A percentile compares a stretch with the other conserved stretches of the same genome.
Evolutionary conservation across 1,284 basidiomycete genomes (phyloP).

Genomic region (Ustilago loliicola): DNA sequence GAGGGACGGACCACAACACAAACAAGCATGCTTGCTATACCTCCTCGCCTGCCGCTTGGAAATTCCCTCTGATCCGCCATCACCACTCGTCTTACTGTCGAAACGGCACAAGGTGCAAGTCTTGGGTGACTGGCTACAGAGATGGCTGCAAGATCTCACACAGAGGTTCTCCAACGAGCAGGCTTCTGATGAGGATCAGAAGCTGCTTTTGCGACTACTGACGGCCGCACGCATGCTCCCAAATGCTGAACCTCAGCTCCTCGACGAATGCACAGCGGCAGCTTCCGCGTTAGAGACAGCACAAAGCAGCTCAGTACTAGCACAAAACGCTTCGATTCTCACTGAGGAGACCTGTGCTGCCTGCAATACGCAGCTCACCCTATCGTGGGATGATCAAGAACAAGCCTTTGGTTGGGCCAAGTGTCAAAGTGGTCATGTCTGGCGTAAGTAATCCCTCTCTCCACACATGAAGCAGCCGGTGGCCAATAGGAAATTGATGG

Average conservation of each 20-base stretch:
- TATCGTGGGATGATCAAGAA: constrained; percentile 12
- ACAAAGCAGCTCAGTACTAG: background rate
- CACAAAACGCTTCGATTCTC: background rate
- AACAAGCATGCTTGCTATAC: constrained; percentile 24
- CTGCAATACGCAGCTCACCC: constrained; percentile 26
- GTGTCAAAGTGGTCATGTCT: constrained; percentile 41
- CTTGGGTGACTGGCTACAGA: constrained; percentile 14
- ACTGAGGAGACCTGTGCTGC: constrained; percentile 39
- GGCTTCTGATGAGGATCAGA: background rate
- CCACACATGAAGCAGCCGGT: background rate
- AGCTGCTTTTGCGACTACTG: constrained; percentile 1
- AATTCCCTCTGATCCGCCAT: background rate
- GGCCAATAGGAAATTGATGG: background rate
- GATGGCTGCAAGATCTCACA: constrained; percentile 6
- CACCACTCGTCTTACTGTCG: background rate
- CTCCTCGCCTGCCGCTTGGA: constrained; percentile 23
- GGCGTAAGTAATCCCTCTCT: constrained; percentile 31
- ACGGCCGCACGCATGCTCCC: constrained; percentile 14
- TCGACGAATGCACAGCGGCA: constrained; percentile 5
- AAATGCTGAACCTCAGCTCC: background rate
- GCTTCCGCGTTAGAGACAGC: background rate
- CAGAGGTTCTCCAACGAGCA: background rate
- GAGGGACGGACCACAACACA: background rate
- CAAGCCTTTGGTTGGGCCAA: constrained; percentile 34
- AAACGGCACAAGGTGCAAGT: constrained; percentile 5